phyloP scores from a whole-genome alignment of 805 yeast genomes.

The Saccharomycopsis capsularis region DNA sequence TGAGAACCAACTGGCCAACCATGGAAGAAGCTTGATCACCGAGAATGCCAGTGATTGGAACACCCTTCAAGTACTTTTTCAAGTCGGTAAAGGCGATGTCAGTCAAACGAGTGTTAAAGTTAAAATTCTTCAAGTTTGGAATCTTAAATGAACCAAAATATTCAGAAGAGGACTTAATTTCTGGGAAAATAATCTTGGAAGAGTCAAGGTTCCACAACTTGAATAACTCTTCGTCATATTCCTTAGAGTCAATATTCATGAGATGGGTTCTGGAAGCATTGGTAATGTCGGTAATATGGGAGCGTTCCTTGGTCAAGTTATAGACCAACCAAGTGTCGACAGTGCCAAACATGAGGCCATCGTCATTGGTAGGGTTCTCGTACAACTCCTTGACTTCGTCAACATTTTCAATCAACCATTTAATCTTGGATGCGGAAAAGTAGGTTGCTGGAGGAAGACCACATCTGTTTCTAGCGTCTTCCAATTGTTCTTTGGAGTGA shows the following conservation, averaged over 20 bases:
- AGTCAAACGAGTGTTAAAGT: conserved; percentile 45
- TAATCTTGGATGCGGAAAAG: conserved; percentile 82
- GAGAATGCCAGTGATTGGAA: conserved; percentile 82
- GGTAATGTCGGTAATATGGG: conserved; percentile 78
- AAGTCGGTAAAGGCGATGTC: conserved; percentile 45
- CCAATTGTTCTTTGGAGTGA: conserved; percentile 48
- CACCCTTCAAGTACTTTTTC: conserved; percentile 41
- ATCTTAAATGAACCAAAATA: conserved; percentile 64
- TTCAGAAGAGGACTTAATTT: conserved; percentile 72
- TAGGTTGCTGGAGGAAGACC: conserved; percentile 90
- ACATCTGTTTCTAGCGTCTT: conserved; percentile 52
- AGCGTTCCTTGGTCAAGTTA: conserved; percentile 63
- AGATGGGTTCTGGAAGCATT: conserved; percentile 90
- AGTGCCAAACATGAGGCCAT: conserved; percentile 81
- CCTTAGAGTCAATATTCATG: conserved; percentile 69
- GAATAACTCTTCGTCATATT: conserved; percentile 71
- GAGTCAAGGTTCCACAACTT: conserved; percentile 76
- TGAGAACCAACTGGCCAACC: conserved; percentile 85
- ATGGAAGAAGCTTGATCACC: conserved; percentile 94
- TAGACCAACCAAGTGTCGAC: conserved; percentile 91
- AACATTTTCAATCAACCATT: conserved; percentile 83
- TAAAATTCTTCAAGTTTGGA: conserved; percentile 49
- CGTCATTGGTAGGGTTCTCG: conserved; percentile 41
- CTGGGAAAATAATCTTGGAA: conserved; percentile 58
- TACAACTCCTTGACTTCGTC: conserved; percentile 58